Evolutionary conservation across 2,329 filamentous ascomycete genomes (phyloP).

Genomic region (Malbranchea zuffiana): DNA sequence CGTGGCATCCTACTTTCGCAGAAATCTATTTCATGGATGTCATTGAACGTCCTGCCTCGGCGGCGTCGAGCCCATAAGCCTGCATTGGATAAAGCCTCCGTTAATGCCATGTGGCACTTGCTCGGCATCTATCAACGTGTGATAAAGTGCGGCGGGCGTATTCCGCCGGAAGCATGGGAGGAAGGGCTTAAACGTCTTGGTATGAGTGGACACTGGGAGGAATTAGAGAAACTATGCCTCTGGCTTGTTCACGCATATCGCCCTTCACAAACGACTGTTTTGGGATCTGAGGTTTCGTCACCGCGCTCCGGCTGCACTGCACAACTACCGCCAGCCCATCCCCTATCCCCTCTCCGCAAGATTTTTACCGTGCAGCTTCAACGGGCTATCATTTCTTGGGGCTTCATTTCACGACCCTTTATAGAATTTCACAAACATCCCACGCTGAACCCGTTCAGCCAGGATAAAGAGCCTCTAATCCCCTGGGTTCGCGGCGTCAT

Average conservation of each 20-base stretch:
- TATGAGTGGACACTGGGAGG: slow-evolving; percentile 43
- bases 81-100: slow-evolving; percentile 19
- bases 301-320: not conserved
- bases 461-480: slow-evolving; percentile 20
- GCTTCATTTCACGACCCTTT: slow-evolving; percentile 31
- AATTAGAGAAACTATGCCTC: slow-evolving; percentile 41
- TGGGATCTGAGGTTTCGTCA: not conserved
- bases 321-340: slow-evolving; percentile 10
- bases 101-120: slow-evolving; percentile 35
- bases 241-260: slow-evolving; percentile 41
- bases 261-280: slow-evolving; percentile 8
- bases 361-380: slow-evolving; percentile 38
- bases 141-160: slow-evolving; percentile 34
- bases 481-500: slow-evolving; percentile 32
- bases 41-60: slow-evolving; percentile 25
- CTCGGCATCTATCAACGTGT: slow-evolving; percentile 40
- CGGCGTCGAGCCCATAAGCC: slow-evolving; percentile 22
- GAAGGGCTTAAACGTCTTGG: slow-evolving; percentile 51
- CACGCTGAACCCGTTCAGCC: slow-evolving; percentile 16
- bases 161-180: slow-evolving; percentile 41
- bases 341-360: slow-evolving; percentile 22
- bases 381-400: slow-evolving; percentile 40
- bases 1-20: slow-evolving; percentile 33
- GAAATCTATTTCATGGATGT: slow-evolving; percentile 36
- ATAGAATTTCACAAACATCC: slow-evolving; percentile 14